These are phyloP conservation scores for Eutypa lata DNA, from an alignment of 2,329 filamentous ascomycete species.

Conservation along the genomic window DNA sequence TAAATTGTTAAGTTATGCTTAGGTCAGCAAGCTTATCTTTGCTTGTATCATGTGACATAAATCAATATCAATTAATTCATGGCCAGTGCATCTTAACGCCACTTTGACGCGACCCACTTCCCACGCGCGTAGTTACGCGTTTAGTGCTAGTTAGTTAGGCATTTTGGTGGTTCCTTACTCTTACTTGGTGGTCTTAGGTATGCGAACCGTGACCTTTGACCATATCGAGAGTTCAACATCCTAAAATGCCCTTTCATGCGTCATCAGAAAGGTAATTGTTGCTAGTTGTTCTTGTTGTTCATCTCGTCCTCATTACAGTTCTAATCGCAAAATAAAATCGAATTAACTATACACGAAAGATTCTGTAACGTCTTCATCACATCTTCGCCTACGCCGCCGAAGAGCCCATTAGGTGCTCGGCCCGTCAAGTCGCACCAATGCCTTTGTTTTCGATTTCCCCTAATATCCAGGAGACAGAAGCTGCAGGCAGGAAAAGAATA, in stretches of 20 bases:
- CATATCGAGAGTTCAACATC: background rate
- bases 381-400: background rate
- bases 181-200: too few species aligned
- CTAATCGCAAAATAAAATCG: background rate
- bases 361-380: background rate
- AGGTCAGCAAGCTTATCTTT: too few species aligned
- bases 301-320: background rate
- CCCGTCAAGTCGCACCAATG: slow-evolving; percentile 33
- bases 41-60: too few species aligned
- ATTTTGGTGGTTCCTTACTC: background rate
- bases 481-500: slow-evolving; percentile 41
- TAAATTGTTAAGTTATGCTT: too few species aligned
- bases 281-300: background rate
- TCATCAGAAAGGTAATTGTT: background rate
- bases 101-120: background rate
- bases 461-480: slow-evolving; percentile 45
- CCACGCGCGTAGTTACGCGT: background rate
- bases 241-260: background rate
- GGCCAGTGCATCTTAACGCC: background rate
- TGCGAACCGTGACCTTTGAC: background rate
- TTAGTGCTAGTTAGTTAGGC: background rate
- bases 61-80: too few species aligned
- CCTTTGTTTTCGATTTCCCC: slow-evolving; percentile 45
- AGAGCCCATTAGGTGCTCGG: slow-evolving; percentile 3
- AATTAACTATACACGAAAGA: background rate